Conservation (phyloP, 1,284 basidiomycete species). For the Rhodotorula sp. region DNA sequence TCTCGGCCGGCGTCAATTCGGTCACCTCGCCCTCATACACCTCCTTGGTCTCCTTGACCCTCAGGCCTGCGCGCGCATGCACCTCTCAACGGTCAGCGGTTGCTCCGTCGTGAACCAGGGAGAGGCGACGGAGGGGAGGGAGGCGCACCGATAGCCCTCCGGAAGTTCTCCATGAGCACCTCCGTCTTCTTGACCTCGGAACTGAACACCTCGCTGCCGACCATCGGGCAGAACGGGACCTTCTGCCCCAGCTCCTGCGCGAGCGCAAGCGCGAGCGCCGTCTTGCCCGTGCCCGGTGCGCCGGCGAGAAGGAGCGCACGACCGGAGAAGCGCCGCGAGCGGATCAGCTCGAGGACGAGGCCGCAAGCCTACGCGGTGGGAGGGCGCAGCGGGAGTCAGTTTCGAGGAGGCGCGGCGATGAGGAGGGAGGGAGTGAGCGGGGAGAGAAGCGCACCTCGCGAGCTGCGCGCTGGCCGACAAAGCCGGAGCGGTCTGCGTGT, state of each 20-base stretch:
- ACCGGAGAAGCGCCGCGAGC: constrained; percentile 88
- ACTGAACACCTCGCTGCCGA: constrained; percentile 94
- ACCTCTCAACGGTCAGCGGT: not conserved
- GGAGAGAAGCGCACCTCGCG: constrained; percentile 67
- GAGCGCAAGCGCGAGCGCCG: constrained; percentile 88
- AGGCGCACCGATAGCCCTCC: constrained; percentile 82
- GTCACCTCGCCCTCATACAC: constrained; percentile 99
- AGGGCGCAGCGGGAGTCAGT: not conserved
- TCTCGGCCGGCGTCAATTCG: constrained; percentile 91
- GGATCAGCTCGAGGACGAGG: constrained; percentile 85
- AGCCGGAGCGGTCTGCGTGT: constrained; percentile 72
- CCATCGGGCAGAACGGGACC: constrained; percentile 98
- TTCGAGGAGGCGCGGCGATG: not conserved
- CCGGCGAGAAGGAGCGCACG: constrained; percentile 83
- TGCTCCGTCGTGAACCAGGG: too few relatives aligned
- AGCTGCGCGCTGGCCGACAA: constrained; percentile 86
- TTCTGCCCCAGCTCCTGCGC: constrained; percentile 92
- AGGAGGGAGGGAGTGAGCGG: not conserved
- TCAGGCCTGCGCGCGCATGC: constrained; percentile 64
- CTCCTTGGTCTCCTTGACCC: constrained; percentile 98
- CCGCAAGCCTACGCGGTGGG: constrained; percentile 71
- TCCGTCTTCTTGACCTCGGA: constrained; percentile 99
- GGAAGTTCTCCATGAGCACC: constrained; percentile 92
- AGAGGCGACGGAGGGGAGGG: not conserved
- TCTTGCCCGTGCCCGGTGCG: constrained; percentile 91